phyloP scores from a whole-genome alignment of 2,329 filamentous ascomycete genomes.

The Alternaria tenuissima region DNA sequence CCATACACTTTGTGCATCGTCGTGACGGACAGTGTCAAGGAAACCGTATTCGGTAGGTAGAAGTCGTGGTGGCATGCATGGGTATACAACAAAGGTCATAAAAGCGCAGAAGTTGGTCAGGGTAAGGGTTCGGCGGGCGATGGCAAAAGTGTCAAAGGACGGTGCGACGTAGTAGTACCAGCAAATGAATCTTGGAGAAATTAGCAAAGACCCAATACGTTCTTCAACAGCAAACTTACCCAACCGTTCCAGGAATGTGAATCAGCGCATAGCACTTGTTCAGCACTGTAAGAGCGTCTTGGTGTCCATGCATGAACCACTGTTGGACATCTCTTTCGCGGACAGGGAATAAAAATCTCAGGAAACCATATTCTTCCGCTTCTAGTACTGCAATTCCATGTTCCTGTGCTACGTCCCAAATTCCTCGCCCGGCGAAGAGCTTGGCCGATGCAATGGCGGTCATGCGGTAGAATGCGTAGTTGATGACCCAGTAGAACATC shows the following conservation, averaged over 20 bases:
- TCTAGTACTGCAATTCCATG: conserved; percentile 65
- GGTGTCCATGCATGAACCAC: conserved; percentile 65
- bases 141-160: conserved; percentile 55
- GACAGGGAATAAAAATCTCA: conserved; percentile 63
- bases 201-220: conserved; percentile 21
- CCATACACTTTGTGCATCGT: conserved; percentile 57
- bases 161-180: conserved; percentile 70
- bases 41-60: conserved; percentile 56
- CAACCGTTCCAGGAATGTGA: conserved; percentile 68
- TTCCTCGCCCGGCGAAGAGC: conserved; percentile 61
- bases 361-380: conserved; percentile 61
- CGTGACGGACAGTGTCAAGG: conserved; percentile 58
- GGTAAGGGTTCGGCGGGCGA: conserved; percentile 57
- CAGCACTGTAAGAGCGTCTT: conserved; percentile 62
- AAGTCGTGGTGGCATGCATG: conserved; percentile 62
- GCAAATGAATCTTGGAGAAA: conserved; percentile 62
- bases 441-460: conserved; percentile 62
- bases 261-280: conserved; percentile 68
- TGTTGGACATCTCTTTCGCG: conserved; percentile 63
- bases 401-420: conserved; percentile 65
- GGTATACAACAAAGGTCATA: conserved; percentile 61
- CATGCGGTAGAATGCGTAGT: conserved; percentile 69
- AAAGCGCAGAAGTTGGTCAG: conserved; percentile 64
- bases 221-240: conserved; percentile 49
- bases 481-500: conserved; percentile 78